Evolutionary conservation across 345 rosid species (phyloP), one percentile per base, ranked within the genome.

Genomic region (Lenwebbia sp.): DNA sequence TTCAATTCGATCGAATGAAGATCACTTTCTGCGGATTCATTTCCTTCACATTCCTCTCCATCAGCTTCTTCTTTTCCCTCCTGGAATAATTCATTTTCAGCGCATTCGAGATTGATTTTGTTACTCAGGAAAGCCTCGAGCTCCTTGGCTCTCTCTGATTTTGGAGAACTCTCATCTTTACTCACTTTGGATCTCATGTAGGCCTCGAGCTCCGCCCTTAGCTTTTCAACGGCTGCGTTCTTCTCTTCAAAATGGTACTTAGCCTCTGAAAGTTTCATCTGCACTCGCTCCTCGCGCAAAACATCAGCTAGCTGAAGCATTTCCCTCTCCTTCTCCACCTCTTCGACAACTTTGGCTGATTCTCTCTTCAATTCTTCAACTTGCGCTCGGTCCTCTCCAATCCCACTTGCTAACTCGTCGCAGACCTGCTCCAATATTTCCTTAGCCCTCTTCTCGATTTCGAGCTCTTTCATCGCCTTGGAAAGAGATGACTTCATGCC

Each of bases 281-380:
- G 99, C 54, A 97, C 96, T 85, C 99, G 90, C 89, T 97, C 99
- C 90, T 97, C 99, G 1, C 99, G 95, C 89, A 95, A 86, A 47
- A 95, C 94, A 89, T 96, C 99, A 12, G 99, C 99, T 10, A 97
- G 87, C 84, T 92, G 98, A 92, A 97, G 95, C 99, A 97, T 97
- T 87, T 95, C 95, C 91, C 99, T 93, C 89, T 97, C 99, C 88
- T 94, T 93, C 89, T 96, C 99, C 65, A 96, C 94, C 87, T 97
- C 99, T 56, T 95, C 96, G 83, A 90, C 85, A n/a, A 91, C 94
- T 84, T 92, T 91, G 40, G 84, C 93, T 0, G 98, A 90, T 83
- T 94, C 93, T 86, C 90, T 92, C 88, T 92, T 94, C 89, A 94
- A 57, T 87, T 91, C 90, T 87, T 93, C 96, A 0, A 87, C 94